Base-by-base conservation (phyloP, 2,329 filamentous ascomycete species). In the Rhexocercosporidium sp. region DNA sequence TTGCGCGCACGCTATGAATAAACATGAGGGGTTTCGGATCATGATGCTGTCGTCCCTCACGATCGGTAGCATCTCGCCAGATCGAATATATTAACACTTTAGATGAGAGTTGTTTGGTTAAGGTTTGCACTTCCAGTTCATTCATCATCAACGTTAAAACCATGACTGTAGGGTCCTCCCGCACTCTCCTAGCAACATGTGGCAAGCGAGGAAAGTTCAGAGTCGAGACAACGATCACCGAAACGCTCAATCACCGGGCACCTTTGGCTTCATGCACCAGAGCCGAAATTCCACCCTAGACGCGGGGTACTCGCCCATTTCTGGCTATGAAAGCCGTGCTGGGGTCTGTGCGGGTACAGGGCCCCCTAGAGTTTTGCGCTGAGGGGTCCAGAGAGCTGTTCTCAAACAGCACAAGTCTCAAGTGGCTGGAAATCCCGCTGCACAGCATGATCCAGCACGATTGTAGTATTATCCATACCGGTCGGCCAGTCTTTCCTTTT, bases 361-460 rank as follows among this genome's bases (percentile, higher is more conserved):
- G 66, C 54, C 31, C 16, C 53, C 20, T 62, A 12, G 53, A 62
- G 18, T 53, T 62, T 62, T 56, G 41, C 61, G 44, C 34, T 60
- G 29, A 60, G 57, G 31, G 41, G 53, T 47, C 51, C 53, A 51
- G 39, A 20, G 46, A 29, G 56, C 59, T 54, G 65, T 54, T 57
- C 67, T 72, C 69, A 70, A 71, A 70, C 69, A 20, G 64, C 65
- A 64, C 66, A 66, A 62, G 67, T 71, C 63, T 71, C 69, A 59
- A 67, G 46, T 31, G 53, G 44, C 54, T 27, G 27, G 22, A 37
- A 44, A 16, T 59, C 41, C 18, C 34, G 18, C 14, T 51, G 14
- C 16, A 22, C 62, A 51, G 66, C 34, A 69, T 14, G 25, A 39
- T 37, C n/a, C 47, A 62, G 62, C 57, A 46, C 22, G 29, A n/a